Base-by-base conservation (phyloP, 257 asterid species). In the Solanum gandarillasii region DNA sequence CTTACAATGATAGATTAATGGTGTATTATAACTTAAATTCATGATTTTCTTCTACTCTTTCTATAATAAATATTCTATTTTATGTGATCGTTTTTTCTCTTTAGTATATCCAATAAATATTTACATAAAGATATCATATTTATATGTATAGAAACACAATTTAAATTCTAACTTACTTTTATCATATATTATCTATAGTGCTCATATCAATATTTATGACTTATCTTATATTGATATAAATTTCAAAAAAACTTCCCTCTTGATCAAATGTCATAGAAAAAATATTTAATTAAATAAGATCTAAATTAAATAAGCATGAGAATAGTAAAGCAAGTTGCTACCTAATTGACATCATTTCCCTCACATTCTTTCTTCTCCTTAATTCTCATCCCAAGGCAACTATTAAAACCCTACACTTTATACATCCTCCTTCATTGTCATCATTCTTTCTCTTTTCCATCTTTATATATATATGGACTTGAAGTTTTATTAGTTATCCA, bases 301-400 rank as follows among this genome's bases (percentile, higher is more conserved):
- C 43, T 39, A 39, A 38, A 38, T 38, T 38, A 38, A 41, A 76
- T 87, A 93, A 95, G 94, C 96, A 95, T 93, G 98, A 23, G 92
- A 93, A 93, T 94, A 93, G 94, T 94, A 93, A 95, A 93, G 94
- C 92, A 92, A 94, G 92, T 52, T 89, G 41, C 85, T 92, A 82
- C 94, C 94, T 89, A 79, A 29, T 89, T 70, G 86, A 89, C 89
- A 95, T 95, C 95, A 93, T 95, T 67, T 94, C 90, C 90, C 93
- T 93, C 98, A 93, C 96, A 92, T 92, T 92, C 93, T 89, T 90
- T 91, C 94, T 89, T 89, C 93, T 29, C 92, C 89, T 91, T 36
- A 34, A 34, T 73, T 89, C 93, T 31, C 91, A 92, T 93, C 95
- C 95, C 95, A 89, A 92, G 91, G 92, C 93, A 68, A 87, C 72